Conservation (phyloP, 305 asterid species). For the Fraxinus paxiana region DNA sequence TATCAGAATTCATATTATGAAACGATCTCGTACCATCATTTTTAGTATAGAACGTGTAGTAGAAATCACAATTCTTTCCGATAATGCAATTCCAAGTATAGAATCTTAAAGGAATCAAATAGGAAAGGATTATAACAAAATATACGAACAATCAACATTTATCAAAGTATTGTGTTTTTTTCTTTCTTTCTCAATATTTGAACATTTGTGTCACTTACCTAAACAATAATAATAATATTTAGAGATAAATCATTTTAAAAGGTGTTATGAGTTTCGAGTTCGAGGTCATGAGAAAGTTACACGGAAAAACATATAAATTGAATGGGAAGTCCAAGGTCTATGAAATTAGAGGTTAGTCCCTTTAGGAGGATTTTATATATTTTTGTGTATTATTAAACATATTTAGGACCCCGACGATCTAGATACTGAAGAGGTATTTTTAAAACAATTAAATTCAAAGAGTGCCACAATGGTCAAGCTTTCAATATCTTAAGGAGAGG, state of each 20-base stretch:
- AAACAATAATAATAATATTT: neutral
- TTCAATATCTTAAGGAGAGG: too few species aligned
- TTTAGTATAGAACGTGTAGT: neutral
- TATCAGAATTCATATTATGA: neutral
- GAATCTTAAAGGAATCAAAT: neutral
- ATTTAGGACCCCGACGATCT: neutral
- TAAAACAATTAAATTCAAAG: neutral
- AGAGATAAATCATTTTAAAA: constrained; percentile 1
- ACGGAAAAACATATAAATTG: constrained; percentile 29
- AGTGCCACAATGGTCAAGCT: too few species aligned
- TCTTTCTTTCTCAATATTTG: neutral
- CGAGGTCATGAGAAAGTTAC: constrained; percentile 51
- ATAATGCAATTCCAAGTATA: neutral
- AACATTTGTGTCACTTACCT: neutral
- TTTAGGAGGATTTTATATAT: neutral
- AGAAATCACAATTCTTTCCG: neutral
- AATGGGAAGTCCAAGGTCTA: constrained; percentile 29
- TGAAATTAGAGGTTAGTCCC: neutral
- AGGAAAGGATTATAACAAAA: neutral
- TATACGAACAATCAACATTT: neutral
- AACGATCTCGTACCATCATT: neutral
- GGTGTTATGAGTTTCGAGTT: constrained; percentile 33
- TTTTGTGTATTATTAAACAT: neutral
- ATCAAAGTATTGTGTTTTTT: neutral
- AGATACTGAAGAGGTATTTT: neutral